Evolutionary conservation across 768 basidiomycete species (phyloP), one percentile per base, ranked within the genome.

Genomic region (Coprinopsis strossmayeri): DNA sequence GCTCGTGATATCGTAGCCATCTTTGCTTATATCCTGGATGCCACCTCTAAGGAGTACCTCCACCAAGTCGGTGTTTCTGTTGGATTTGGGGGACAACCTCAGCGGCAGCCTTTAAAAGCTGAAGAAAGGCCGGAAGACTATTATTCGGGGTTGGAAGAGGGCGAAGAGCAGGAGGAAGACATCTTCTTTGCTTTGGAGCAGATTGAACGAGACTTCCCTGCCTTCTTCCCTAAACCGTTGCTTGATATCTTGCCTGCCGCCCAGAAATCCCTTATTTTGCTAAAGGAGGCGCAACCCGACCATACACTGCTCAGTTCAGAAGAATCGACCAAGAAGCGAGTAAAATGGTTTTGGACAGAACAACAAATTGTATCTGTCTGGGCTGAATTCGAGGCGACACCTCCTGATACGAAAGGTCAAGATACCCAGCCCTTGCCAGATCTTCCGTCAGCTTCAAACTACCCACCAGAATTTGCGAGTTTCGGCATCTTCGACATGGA

Each of bases 11-110:
- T 84, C 47, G 70, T 61, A 17, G 80, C 83, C 1, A 68, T 76
- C 7, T 65, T 87, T 35, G 85, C 87, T 0, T 85, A 78, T 53
- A 72, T 89, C n/a, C 66, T 91, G 32, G 78, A 82, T 0, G 66
- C 67, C 30, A 69, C 80, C 0, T 89, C 87, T 0, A 70, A 69
- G 20, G 78, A 79, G 46, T 89, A 86, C 53, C 68, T 90, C 34
- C 68, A 74, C 34, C 60, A 70, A 23, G 61, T 90, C 0, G 80
- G 79, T 39, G 67, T 64, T 18, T 79, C 81, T 2, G 72, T 91
- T 17, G 85, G 87, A 0, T 81, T 69, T 52, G 66, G 65, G 10
- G 63, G 59, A 1, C 60, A 66, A 20, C 51, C 61, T n/a, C 56
- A 57, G 28, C 61, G 62, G 32, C 53, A 55, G 38, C 49, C 55